These are phyloP conservation scores for Alternaria sp. DNA, from an alignment of 2,329 filamentous ascomycete species.

Conservation along the genomic window DNA sequence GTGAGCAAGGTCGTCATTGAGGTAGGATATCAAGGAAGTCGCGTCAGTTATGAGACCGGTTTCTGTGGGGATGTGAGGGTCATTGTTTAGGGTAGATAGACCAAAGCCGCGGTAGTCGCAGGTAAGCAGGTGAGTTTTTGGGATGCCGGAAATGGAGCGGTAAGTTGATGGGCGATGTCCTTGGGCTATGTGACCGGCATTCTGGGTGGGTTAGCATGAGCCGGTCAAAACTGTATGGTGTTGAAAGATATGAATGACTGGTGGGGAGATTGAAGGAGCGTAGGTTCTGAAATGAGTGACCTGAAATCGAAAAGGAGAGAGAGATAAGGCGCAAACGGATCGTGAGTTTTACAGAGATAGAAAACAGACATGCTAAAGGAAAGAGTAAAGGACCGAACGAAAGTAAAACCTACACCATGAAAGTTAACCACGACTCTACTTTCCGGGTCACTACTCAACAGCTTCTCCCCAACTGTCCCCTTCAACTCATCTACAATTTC, in stretches of 20 bases:
- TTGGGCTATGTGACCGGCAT: constrained; percentile 86
- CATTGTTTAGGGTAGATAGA: constrained; percentile 71
- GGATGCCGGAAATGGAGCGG: constrained; percentile 74
- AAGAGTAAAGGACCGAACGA: background rate
- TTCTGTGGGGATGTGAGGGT: constrained; percentile 69
- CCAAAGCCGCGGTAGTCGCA: constrained; percentile 94
- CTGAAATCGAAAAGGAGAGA: background rate
- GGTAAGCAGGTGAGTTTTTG: constrained; percentile 79
- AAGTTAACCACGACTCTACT: constrained; percentile 66
- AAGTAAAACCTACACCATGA: constrained; percentile 64
- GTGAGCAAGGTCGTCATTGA: constrained; percentile 70
- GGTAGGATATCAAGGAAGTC: constrained; percentile 75
- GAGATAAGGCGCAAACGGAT: background rate
- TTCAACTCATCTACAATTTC: constrained; percentile 57
- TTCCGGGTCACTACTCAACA: constrained; percentile 60
- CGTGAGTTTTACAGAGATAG: background rate
- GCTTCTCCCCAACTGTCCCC: constrained; percentile 58
- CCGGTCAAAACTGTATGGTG: constrained; percentile 26
- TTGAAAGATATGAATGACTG: background rate
- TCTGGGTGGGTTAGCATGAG: constrained; percentile 58
- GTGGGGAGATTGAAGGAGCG: background rate
- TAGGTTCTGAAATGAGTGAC: background rate
- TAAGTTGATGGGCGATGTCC: constrained; percentile 79
- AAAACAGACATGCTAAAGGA: background rate
- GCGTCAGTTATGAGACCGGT: constrained; percentile 82